phyloP scores from a whole-genome alignment of 352 stramenopile genomes.

The Phytophthora quininea region DNA sequence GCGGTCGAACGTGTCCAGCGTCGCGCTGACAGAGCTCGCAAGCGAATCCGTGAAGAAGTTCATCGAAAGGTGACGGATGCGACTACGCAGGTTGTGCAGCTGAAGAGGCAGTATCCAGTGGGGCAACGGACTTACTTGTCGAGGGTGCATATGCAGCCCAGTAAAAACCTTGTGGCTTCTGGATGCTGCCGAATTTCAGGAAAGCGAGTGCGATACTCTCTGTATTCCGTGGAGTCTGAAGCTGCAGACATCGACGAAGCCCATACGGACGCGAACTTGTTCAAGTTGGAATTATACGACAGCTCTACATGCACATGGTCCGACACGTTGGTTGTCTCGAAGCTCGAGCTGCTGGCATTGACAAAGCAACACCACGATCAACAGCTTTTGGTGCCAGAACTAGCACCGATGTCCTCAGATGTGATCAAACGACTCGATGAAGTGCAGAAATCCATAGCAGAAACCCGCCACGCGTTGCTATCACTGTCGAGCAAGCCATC shows the following conservation, averaged over 20 bases:
- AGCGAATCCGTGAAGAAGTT: constrained; percentile 28
- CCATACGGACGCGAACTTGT: constrained; percentile 4
- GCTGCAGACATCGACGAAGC: constrained; percentile 1
- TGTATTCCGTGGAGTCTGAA: constrained; percentile 32
- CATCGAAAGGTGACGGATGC: constrained; percentile 12
- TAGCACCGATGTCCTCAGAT: no score
- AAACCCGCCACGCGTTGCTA: no score
- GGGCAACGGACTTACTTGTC: constrained; percentile 38
- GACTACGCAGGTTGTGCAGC: background rate
- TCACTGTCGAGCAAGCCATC: no score
- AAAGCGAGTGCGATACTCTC: constrained; percentile 34
- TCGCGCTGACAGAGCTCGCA: constrained; percentile 24
- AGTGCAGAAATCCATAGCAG: no score
- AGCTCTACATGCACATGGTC: no score
- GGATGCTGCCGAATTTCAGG: constrained; percentile 31
- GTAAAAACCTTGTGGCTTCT: constrained; percentile 21
- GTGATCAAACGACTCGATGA: no score
- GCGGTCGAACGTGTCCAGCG: constrained; percentile 28
- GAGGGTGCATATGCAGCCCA: constrained; percentile 29
- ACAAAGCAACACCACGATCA: no score
- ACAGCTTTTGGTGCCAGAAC: no score
- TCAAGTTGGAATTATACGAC: constrained; percentile 28
- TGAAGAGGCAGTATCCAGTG: background rate
- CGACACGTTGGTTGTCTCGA: no score
- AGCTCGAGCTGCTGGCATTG: no score